Conservation (phyloP, 2,329 filamentous ascomycete species). For the Chrysosporium keratinophilum region DNA sequence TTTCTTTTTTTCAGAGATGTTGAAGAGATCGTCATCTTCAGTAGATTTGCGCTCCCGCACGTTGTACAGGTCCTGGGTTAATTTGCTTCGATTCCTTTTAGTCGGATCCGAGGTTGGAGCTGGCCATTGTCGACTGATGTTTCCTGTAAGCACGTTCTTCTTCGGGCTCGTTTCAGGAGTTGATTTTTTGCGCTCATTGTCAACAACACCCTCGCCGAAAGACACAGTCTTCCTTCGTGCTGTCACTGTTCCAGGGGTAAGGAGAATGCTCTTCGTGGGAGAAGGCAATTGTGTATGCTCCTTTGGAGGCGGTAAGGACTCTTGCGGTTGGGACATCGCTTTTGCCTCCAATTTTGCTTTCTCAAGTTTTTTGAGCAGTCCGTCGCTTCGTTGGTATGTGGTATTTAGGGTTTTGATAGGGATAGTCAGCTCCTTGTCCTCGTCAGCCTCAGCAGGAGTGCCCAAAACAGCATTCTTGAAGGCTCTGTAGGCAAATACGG, state of each 20-base stretch:
- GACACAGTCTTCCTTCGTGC: slow-evolving; percentile 52
- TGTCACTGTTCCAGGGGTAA: slow-evolving; percentile 50
- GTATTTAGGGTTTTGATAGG: slow-evolving; percentile 16
- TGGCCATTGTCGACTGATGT: slow-evolving; percentile 30
- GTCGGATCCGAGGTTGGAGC: slow-evolving; percentile 6
- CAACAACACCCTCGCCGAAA: slow-evolving; percentile 47
- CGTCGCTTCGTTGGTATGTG: slow-evolving; percentile 19
- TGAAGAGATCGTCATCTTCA: slow-evolving; percentile 21
- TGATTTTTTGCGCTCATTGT: slow-evolving; percentile 45
- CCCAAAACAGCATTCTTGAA: slow-evolving; percentile 49
- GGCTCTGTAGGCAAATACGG: slow-evolving; percentile 56
- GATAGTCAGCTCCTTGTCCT: slow-evolving; percentile 19
- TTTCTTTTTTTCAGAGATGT: slow-evolving; percentile 18
- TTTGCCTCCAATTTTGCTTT: slow-evolving; percentile 16
- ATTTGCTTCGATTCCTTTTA: slow-evolving; percentile 28
- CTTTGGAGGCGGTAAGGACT: slow-evolving; percentile 11
- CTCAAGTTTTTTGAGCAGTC: slow-evolving; percentile 18
- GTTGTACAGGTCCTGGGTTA: slow-evolving; percentile 33
- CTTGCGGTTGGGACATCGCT: slow-evolving; percentile 1
- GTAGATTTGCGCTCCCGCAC: slow-evolving; percentile 25
- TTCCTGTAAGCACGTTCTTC: slow-evolving; percentile 39
- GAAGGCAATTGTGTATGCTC: slow-evolving; percentile 31
- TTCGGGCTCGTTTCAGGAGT: slow-evolving; percentile 36
- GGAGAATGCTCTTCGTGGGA: slow-evolving; percentile 53
- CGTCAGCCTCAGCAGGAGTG: slow-evolving; percentile 44